Base-by-base conservation (phyloP, 306 rosid genomes). In the Dryas octopetala region DNA sequence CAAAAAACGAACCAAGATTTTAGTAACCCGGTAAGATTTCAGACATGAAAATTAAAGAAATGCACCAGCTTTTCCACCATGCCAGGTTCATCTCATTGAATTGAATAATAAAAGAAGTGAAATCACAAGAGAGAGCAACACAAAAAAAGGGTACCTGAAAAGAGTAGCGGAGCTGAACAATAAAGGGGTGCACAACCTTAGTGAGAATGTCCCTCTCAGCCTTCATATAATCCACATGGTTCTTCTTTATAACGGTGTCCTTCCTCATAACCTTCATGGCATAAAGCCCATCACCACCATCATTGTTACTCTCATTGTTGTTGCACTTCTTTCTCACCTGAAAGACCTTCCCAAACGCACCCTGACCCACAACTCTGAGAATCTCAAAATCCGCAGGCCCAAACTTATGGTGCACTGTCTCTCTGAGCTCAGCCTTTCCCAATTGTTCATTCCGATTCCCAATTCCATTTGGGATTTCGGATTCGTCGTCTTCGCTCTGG, bases 181-280 rank as follows among this genome's bases (percentile, higher is more conserved):
- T 82, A 51, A 93, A 93, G 47, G 98, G 97, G 51, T 93, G 97
- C 43, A 88, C 79, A 41, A 95, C 88, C 83, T 91, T 95, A 16
- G 98, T 91, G 76, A 90, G 98, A 81, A 95, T 95, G 73, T 95
- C 97, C 19, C 98, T 89, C 82, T 95, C 97, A 7, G 97, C 98
- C 76, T 73, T 91, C 98, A 95, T 95, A 52, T 95, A 95, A 79
- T 91, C 98, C 13, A 95, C 89, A 50, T 94, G 98, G 59, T 95
- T 90, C 86, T 91, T 94, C 74, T 90, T 94, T 23, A 94, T 94
- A 54, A 94, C 81, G 7, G 92, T 88, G 38, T 91, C 98, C 74
- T 95, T 95, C 65, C 91, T 88, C 98, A 95, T 95, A 9, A 95
- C 98, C 79, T 95, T 95, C 98, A 95, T 95, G 0, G 98, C 98